Evolutionary conservation across 1,139 yeast genomes (phyloP).

Genomic region (Hanseniaspora sp.): DNA sequence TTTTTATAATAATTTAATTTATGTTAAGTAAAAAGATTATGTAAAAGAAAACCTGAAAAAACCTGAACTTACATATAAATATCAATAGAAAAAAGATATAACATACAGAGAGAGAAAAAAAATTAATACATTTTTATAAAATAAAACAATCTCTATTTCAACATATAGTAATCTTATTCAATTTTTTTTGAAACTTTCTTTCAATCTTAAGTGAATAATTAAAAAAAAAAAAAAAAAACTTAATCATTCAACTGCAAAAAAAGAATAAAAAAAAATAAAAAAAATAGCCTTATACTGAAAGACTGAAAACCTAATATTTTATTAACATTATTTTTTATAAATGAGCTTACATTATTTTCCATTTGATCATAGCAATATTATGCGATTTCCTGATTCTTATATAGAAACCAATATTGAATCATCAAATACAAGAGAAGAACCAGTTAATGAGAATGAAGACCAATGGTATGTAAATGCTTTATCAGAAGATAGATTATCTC

Average conservation of each 20-base stretch:
- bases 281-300: background rate
- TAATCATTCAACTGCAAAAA: background rate
- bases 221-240: background rate
- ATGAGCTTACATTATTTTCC: slow-evolving; percentile 13
- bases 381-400: slow-evolving; percentile 5
- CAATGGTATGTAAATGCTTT: background rate
- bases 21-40: no score
- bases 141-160: no score
- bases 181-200: no score
- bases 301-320: background rate
- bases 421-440: background rate
- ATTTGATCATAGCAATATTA: slow-evolving; percentile 10
- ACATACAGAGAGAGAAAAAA: background rate
- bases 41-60: no score
- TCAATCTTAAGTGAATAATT: no score
- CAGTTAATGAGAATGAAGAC: background rate
- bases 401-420: background rate
- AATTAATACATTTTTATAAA: no score
- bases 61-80: background rate
- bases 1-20: no score
- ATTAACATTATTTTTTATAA: background rate
- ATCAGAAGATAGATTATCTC: background rate
- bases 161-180: no score
- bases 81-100: background rate
- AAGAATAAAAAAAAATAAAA: background rate